phyloP scores from a whole-genome alignment of 352 stramenopile genomes.

The Globisporangium cederbergense region DNA sequence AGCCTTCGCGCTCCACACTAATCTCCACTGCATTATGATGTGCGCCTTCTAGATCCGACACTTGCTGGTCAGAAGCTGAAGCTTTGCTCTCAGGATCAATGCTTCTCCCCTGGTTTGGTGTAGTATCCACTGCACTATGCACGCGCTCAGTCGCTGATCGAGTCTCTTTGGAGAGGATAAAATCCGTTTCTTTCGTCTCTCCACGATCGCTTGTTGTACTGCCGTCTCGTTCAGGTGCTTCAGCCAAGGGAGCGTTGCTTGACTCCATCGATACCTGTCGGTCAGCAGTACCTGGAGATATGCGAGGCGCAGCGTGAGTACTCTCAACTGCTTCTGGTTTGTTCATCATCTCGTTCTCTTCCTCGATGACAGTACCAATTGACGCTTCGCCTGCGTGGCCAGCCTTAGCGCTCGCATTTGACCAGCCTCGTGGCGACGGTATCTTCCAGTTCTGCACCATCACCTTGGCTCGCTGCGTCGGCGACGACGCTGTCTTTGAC shows the following conservation, averaged over 20 bases:
- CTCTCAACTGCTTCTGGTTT: not conserved
- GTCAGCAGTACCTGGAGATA: not conserved
- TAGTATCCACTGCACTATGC: too few relatives aligned
- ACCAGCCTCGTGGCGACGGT: slow-evolving; percentile 12
- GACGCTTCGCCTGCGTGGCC: not conserved
- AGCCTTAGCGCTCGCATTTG: not conserved
- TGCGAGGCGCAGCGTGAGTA: not conserved
- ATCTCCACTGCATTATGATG: not conserved
- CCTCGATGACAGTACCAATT: not conserved
- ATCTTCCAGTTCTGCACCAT: slow-evolving; percentile 25
- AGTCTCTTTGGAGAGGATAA: not conserved
- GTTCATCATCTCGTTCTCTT: slow-evolving; percentile 2
- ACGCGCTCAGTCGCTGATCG: not conserved
- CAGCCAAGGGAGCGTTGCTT: too few relatives aligned
- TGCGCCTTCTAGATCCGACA: not conserved
- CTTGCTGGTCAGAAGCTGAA: not conserved
- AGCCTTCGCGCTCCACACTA: not conserved
- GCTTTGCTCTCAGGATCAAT: not conserved
- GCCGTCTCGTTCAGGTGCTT: not conserved
- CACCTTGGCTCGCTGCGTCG: slow-evolving; percentile 21
- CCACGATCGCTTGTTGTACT: too few relatives aligned
- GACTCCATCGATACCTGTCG: not conserved
- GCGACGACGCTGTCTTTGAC: slow-evolving; percentile 7
- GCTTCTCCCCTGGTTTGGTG: too few relatives aligned
- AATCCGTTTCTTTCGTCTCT: not conserved